Evolutionary conservation across 805 yeast genomes (phyloP).

Genomic region (Tetrapisispora namnaoensis): DNA sequence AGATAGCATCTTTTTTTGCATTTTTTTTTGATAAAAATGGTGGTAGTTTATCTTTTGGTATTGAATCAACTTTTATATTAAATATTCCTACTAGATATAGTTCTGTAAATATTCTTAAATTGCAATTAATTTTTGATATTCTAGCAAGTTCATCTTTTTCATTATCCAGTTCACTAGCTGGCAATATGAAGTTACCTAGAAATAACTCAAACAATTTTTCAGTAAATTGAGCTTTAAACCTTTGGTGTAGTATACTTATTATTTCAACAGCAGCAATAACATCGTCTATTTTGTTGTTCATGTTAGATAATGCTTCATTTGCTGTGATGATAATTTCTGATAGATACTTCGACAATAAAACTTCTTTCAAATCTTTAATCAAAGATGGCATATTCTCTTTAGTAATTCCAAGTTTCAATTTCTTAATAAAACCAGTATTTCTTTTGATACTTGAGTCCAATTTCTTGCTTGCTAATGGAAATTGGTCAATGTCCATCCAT

Average conservation of each 20-base stretch:
- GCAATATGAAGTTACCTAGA: constrained; percentile 33
- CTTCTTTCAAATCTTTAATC: constrained; percentile 49
- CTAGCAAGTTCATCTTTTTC: constrained; percentile 39
- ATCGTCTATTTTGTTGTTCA: constrained; percentile 45
- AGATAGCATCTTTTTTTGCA: constrained; percentile 31
- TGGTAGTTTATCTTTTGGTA: constrained; percentile 34
- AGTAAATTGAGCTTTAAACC: constrained; percentile 51
- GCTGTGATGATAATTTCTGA: constrained; percentile 57
- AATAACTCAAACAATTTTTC: constrained; percentile 37
- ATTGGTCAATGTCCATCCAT: constrained; percentile 42
- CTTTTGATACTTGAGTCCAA: constrained; percentile 73
- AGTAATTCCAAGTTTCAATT: constrained; percentile 47
- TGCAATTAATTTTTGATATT: constrained; percentile 35
- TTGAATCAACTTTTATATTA: constrained; percentile 35
- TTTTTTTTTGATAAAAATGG: constrained; percentile 31
- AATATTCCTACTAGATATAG: constrained; percentile 50
- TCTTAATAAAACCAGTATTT: constrained; percentile 70
- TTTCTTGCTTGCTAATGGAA: constrained; percentile 25
- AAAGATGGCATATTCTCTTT: constrained; percentile 41
- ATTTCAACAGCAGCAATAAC: constrained; percentile 55
- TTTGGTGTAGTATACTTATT: constrained; percentile 63
- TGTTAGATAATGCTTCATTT: constrained; percentile 48
- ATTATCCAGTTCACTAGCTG: constrained; percentile 12
- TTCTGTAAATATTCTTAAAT: constrained; percentile 48
- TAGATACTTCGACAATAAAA: constrained; percentile 65